A percentile compares a stretch with the other conserved stretches of the same genome.
phyloP scores from a whole-genome alignment of 1,284 basidiomycete genomes.

The Phaffia rhodozyma region DNA sequence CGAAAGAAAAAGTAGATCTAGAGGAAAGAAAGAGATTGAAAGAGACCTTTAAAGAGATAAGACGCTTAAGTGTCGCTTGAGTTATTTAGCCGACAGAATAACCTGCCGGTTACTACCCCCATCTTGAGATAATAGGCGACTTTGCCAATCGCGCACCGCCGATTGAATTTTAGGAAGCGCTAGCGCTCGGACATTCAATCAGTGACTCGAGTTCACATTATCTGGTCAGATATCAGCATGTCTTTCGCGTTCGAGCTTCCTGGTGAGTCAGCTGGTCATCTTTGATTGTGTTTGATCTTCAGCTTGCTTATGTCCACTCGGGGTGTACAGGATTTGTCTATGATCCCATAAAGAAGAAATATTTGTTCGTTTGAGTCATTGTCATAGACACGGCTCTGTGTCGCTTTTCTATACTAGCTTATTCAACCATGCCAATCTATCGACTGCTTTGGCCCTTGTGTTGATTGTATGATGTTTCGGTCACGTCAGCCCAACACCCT shows the following conservation, averaged over 20 bases:
- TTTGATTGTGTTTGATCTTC: too few species aligned
- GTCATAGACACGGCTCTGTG: not conserved
- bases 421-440: not conserved
- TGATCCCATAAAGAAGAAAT: conserved; percentile 13
- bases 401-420: not conserved
- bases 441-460: not conserved
- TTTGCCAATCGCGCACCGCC: too few species aligned
- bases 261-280: not conserved
- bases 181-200: too few species aligned
- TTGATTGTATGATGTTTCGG: not conserved
- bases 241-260: conserved; percentile 9
- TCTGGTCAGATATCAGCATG: not conserved
- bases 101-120: too few species aligned
- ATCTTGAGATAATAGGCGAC: too few species aligned
- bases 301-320: too few species aligned
- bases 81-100: too few species aligned
- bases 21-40: not conserved
- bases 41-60: too few species aligned
- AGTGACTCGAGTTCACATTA: too few species aligned
- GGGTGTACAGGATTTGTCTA: not conserved
- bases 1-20: not conserved
- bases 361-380: not conserved
- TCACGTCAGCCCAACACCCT: not conserved
- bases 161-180: too few species aligned
- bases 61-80: too few species aligned